Base-by-base conservation (phyloP, 805 yeast species). In the Tetrapisispora phaffii region DNA sequence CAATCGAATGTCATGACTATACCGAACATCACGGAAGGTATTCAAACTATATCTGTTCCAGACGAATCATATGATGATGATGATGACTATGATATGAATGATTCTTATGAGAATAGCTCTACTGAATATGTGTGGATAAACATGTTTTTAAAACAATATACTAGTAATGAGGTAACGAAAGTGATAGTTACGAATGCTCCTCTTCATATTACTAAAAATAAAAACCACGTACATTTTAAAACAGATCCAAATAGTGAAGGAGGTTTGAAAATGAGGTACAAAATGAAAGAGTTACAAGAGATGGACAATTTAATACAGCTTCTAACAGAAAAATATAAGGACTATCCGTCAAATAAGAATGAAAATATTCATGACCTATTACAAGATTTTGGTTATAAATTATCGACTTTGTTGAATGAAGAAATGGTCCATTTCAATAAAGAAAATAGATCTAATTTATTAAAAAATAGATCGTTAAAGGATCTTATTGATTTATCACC, bases 311-410 rank as follows among this genome's bases (percentile, higher is more conserved):
- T 41, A 2, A 29, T 41, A n/a, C 16, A 17, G 5, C 17, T 7
- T 1, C 12, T 41, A 9, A 7, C 22, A 9, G 19, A 17, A n/a
- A n/a, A 24, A 12, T 17, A 20, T 15, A 32, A n/a, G 13, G 3
- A 5, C 7, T 23, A 3, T 9, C 2, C 34, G 8, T 17, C 31
- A 19, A 8, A 19, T 7, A 21, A 41, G 17, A 41, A 22, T 8
- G 16, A 21, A 22, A 20, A 42, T 9, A 56, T 54, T 16, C 46
- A 47, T 36, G 50, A 53, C 24, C 22, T 43, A 6, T 52, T 60
- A 17, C 63, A 60, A 48, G 44, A 48, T 1, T 57, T 54, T 46
- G 66, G 65, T 3, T 59, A 55, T 41, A 44, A 41, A 4, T 41
- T 60, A 15, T 60, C 66, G 4, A 54, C 53, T 29, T 42, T 50